phyloP scores from a whole-genome alignment of 2,329 filamentous ascomycete species.

The Epichloe gansuensis region DNA sequence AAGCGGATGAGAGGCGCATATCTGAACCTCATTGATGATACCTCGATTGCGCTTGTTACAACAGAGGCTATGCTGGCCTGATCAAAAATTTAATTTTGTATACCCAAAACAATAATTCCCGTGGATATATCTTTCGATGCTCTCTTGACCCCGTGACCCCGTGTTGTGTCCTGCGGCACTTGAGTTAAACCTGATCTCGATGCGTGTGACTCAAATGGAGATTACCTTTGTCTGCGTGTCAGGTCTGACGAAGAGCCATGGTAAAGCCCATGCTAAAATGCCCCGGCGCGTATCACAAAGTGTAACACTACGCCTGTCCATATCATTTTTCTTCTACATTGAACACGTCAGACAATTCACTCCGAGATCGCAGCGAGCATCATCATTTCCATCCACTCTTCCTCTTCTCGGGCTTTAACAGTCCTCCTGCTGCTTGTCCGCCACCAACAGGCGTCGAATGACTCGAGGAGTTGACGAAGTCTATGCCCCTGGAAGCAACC shows the following conservation, averaged over 20 bases:
- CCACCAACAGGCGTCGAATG: slow-evolving; percentile 9
- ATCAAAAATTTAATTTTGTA: slow-evolving; percentile 11
- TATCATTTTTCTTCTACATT: background rate
- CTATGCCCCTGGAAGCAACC: slow-evolving; percentile 30
- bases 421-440: slow-evolving; percentile 9
- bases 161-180: background rate
- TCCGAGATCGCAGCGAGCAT: too few species aligned
- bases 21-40: slow-evolving; percentile 18
- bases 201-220: background rate
- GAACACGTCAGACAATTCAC: background rate
- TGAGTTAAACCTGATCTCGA: background rate
- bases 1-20: slow-evolving; percentile 11
- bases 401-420: slow-evolving; percentile 20
- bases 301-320: background rate
- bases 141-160: too few species aligned
- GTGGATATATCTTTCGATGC: background rate
- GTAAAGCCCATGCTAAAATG: background rate
- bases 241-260: background rate
- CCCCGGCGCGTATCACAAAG: background rate
- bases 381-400: slow-evolving; percentile 22
- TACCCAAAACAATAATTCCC: background rate
- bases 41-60: slow-evolving; percentile 14
- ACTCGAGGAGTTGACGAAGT: slow-evolving; percentile 33
- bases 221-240: background rate
- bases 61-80: slow-evolving; percentile 5